Evolutionary conservation across 441 rosid genomes (phyloP).

Genomic region (Arabidopsis hybrid): DNA sequence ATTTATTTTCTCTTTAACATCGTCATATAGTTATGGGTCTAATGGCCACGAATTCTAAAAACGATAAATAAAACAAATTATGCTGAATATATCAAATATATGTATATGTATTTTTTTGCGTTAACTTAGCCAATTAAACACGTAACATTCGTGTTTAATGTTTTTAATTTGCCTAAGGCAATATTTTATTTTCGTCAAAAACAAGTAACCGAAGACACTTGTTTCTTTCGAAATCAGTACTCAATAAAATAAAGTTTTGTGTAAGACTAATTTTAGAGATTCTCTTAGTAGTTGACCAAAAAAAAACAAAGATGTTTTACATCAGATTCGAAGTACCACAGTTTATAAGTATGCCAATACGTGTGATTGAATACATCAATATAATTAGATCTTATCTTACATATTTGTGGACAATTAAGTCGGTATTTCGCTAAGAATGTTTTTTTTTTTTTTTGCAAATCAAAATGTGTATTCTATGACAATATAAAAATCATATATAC

Average conservation of each 20-base stretch:
- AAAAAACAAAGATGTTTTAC: background rate
- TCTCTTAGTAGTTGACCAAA: constrained; percentile 5
- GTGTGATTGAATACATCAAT: too few relatives aligned
- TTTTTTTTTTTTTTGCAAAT: background rate
- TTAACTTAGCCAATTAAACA: background rate
- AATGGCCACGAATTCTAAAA: background rate
- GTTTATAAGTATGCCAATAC: too few relatives aligned
- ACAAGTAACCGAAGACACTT: background rate
- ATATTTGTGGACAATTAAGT: background rate
- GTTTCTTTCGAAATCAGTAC: background rate
- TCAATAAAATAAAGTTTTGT: background rate
- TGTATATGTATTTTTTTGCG: background rate
- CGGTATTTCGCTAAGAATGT: background rate
- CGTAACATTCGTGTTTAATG: background rate
- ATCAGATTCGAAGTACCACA: background rate
- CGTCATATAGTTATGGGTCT: constrained; percentile 15
- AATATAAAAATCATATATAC: background rate
- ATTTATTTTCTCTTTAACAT: background rate
- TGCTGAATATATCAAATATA: background rate
- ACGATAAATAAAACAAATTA: background rate
- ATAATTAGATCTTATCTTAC: too few relatives aligned
- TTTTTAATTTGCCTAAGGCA: background rate
- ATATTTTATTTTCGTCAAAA: background rate
- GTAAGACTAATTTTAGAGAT: too few relatives aligned
- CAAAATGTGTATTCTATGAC: background rate